Evolutionary conservation across 768 basidiomycete species (phyloP), one percentile per base, ranked within the genome.

Genomic region (Suillus cothurnatus): DNA sequence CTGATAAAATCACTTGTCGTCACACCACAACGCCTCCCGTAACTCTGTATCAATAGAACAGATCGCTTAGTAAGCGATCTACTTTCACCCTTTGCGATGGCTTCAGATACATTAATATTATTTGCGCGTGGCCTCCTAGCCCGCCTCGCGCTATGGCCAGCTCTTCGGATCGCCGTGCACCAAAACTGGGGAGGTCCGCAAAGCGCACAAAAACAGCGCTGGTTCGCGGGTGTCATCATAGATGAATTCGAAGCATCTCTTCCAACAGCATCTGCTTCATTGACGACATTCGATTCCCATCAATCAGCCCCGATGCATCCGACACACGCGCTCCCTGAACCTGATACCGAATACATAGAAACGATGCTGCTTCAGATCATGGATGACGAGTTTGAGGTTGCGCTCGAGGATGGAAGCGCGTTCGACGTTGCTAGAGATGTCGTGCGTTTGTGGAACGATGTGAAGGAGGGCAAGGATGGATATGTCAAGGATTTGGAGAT

Each of bases 51-150:
- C n/a, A n/a, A n/a, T n/a, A n/a, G n/a, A n/a, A 47, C n/a, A 0
- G n/a, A 26, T 52, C 50, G 52, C 52, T 55, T n/a, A 55, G 0
- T 55, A 55, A 55, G 53, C 53, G 6, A 55, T n/a, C 12, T 34
- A 53, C 52, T 55, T 55, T 34, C 53, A 32, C 53, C 43, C 6
- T 55, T 41, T 28, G 26, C 39, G 41, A 59, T 59, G 58, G 39
- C 39, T 31, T 28, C 58, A 59, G 58, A 59, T 28, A 21, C 85
- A 6, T 82, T 86, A 14, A 73, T 93, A 50, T 84, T 93, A 64
- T 96, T 97, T 70, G 95, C 96, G 15, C 88, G 94, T 26, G 94
- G 94, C 3, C 86, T 92, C 5, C 84, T 97, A 65, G 89, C 95
- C 31, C 85, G 95, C 61, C 84, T 99, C 58, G 83, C 84, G 15